Percentiles rank a stretch among this genome's conserved stretches.
These are phyloP conservation scores for Eleusine indica DNA, from an alignment of 176 grass and related monocot genomes.

Conservation along the genomic window DNA sequence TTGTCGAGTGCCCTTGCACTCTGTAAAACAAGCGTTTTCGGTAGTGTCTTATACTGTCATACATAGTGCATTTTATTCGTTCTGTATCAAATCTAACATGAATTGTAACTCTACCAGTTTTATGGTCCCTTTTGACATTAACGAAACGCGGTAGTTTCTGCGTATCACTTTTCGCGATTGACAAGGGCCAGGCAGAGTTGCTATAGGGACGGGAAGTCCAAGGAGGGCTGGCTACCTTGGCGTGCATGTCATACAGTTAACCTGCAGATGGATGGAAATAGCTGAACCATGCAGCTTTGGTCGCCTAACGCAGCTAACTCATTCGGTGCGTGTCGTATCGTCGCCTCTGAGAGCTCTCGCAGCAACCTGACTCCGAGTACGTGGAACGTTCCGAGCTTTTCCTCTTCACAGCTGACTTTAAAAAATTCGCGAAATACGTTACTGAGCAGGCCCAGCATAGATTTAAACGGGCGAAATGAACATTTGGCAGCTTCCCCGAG, in stretches of 20 bases:
- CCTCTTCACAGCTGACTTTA: no score
- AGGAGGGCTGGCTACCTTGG: neutral
- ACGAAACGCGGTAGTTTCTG: neutral
- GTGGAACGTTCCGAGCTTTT: neutral
- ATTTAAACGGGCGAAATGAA: neutral
- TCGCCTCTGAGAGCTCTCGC: neutral
- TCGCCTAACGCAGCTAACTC: constrained; percentile 31
- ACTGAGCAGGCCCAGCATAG: neutral
- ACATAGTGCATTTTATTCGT: neutral
- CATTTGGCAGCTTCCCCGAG: constrained; percentile 1
- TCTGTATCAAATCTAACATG: neutral
- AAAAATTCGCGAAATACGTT: neutral
- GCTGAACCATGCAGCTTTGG: constrained; percentile 26
- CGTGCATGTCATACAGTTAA: neutral
- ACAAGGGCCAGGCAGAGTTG: neutral
- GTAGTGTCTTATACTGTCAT: neutral
- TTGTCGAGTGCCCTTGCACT: no score
- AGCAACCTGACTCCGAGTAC: neutral
- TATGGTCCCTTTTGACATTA: neutral
- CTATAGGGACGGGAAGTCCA: neutral
- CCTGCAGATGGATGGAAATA: neutral
- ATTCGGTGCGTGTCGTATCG: neutral
- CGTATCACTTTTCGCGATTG: neutral
- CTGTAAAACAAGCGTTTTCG: no score
- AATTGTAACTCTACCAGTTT: neutral